Evolutionary conservation across 129 eudicot genomes (phyloP), one percentile per base, ranked within the genome.

Genomic region (Silybum marianum): DNA sequence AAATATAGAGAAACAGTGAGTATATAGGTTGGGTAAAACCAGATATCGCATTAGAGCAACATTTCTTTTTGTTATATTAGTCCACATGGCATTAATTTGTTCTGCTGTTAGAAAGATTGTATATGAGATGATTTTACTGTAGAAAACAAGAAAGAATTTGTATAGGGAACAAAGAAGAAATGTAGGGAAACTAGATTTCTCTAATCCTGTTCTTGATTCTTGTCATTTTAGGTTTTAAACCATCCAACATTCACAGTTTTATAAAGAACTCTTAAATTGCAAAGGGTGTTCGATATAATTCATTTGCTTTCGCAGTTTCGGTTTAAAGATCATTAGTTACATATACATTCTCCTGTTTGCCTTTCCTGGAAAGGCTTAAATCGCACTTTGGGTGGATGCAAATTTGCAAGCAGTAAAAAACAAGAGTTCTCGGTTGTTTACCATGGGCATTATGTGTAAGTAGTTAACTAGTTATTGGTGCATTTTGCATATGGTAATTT

Each of bases 401-500:
- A 44, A 54, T 4, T 16, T 13, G 18, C 58, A 48, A 13, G 19
- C 14, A 48, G 60, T 48, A 16, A 48, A 40, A 58, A n/a, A 58
- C 66, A 54, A 54, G 66, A 58, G 32, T 60, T 76, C 60, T 36
- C 36, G 36, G 39, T 62, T 76, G 80, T 62, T 58, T 30, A 76
- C 80, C 70, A 54, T 42, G 63, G 28, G 21, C 6, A 21, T 40
- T 42, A 73, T 73, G 77, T 42, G 2, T n/a, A 71, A 71, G 54
- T 71, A 36, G 75, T 71, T 71, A 71, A 36, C 26, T 71, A 36
- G 75, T 71, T 71, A 71, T 32, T 36, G 76, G 60, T 42, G 44
- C 63, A 73, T 22, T 24, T 54, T 40, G 42, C 66, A 74, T 44
- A 48, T 14, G 25, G 67, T 74, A 24, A 62, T 74, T 26, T 25